These are phyloP conservation scores for Porphyrellus cyaneotinctus DNA, from an alignment of 768 basidiomycete species.

Conservation along the genomic window DNA sequence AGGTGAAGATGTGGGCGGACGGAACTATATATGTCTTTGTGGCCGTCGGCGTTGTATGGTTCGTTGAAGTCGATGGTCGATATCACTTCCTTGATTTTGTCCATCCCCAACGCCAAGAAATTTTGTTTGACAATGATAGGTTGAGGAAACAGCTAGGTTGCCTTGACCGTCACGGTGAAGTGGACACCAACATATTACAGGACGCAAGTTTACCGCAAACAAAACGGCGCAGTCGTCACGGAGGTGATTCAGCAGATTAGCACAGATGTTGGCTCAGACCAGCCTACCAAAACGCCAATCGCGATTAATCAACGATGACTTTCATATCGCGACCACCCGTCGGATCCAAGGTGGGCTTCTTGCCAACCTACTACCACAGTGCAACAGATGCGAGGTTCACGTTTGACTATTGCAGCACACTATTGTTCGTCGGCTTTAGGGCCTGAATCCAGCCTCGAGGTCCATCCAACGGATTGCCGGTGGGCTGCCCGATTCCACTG, in stretches of 20 bases:
- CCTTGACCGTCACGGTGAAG: not conserved
- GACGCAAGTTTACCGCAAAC: not conserved
- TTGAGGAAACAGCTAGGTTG: not conserved
- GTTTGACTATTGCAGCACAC: too few species aligned
- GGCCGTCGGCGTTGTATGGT: slow-evolving; percentile 8
- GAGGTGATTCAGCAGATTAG: too few species aligned
- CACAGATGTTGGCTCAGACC: too few species aligned
- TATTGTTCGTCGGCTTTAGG: not conserved
- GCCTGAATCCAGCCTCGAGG: not conserved
- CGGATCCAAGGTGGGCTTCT: too few species aligned
- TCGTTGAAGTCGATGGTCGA: slow-evolving; percentile 18
- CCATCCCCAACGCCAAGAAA: not conserved
- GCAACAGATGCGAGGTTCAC: too few species aligned
- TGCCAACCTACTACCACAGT: too few species aligned
- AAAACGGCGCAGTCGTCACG: not conserved
- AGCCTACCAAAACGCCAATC: too few species aligned
- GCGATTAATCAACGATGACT: too few species aligned
- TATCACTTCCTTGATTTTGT: slow-evolving; percentile 8
- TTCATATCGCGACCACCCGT: too few species aligned
- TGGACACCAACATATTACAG: not conserved
- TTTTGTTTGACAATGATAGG: not conserved
- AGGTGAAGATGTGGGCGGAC: not conserved
- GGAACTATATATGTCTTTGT: slow-evolving; percentile 17
- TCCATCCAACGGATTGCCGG: not conserved
- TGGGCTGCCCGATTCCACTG: not conserved